Evolutionary conservation across 805 yeast species (phyloP), one percentile per base, ranked within the genome.

Genomic region (Metschnikowia arizonensis): DNA sequence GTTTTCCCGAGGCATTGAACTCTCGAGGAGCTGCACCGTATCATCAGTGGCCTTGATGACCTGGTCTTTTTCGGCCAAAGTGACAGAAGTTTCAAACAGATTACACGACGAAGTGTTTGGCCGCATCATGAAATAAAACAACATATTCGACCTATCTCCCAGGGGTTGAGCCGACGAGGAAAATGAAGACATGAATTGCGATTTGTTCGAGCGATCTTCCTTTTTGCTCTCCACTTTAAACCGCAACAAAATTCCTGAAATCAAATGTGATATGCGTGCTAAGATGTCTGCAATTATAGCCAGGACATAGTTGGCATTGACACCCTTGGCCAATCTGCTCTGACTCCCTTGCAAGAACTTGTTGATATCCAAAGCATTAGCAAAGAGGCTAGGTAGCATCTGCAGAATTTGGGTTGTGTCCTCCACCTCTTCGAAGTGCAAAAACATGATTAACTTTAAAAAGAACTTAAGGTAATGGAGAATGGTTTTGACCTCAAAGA

Each of bases 401-500:
- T 45, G 28, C 12, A 45, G 33, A 11, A 53, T 42, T 19, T 50
- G 29, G 6, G 43, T 50, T 7, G 33, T 45, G 14, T 59, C 57
- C 19, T 48, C 49, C n/a, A 34, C 23, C n/a, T 63, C 69, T 50
- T 71, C 76, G 12, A 56, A 57, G 49, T 71, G 74, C 14, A 70
- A 50, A 31, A 68, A 52, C n/a, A 64, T 51, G 4, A 67, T 47
- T 33, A 60, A 63, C 11, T 60, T 45, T 47, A 68, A 43, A 40
- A 54, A 67, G 28, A 61, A 53, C 34, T 57, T 56, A 15, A 65
- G 53, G 48, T 66, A 69, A 28, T 56, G 58, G 14, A 69, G 51
- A 11, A 62, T 52, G 14, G 50, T 26, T 5, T 36, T 17, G 11
- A 36, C 32, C 37, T 55, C 59, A 26, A 53, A 52, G 15, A 28